phyloP scores from a whole-genome alignment of 2,329 filamentous ascomycete genomes.

The Neofusicoccum sp. region DNA sequence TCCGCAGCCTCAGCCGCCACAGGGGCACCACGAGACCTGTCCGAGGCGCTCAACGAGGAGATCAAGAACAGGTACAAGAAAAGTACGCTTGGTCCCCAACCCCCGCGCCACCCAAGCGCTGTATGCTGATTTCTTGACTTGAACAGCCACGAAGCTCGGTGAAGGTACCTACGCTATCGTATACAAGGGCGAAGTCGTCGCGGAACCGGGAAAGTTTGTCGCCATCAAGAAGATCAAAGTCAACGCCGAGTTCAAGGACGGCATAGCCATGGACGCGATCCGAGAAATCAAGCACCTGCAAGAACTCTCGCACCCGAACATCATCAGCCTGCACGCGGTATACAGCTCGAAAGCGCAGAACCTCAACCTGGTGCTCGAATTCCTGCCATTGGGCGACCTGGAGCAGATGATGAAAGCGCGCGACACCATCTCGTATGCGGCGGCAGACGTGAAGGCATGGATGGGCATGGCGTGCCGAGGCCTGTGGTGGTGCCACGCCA shows the following conservation, averaged over 20 bases:
- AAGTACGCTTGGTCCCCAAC: slow-evolving; percentile 17
- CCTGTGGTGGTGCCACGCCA: slow-evolving; percentile 96
- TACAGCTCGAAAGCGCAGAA: slow-evolving; percentile 97
- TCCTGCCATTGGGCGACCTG: slow-evolving; percentile 88
- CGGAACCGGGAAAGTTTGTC: slow-evolving; percentile 72
- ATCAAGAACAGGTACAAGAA: slow-evolving; percentile 62
- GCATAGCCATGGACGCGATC: slow-evolving; percentile 90
- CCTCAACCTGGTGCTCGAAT: slow-evolving; percentile 93
- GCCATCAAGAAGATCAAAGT: slow-evolving; percentile 95
- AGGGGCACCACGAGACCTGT: slow-evolving; percentile 42
- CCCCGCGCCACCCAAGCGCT: not conserved
- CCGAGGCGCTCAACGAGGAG: slow-evolving; percentile 52
- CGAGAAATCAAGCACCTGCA: slow-evolving; percentile 95
- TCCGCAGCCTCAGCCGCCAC: slow-evolving; percentile 26
- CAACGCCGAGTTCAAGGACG: slow-evolving; percentile 83
- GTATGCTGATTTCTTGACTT: slow-evolving; percentile 6
- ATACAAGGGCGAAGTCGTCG: slow-evolving; percentile 79
- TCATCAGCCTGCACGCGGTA: slow-evolving; percentile 88
- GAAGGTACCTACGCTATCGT: slow-evolving; percentile 97
- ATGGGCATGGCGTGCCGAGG: slow-evolving; percentile 95
- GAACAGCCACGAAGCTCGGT: slow-evolving; percentile 80
- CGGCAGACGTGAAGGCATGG: slow-evolving; percentile 95
- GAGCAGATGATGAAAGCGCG: slow-evolving; percentile 92
- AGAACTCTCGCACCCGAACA: slow-evolving; percentile 92
- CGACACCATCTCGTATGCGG: slow-evolving; percentile 75